Percentiles rank a stretch among this genome's conserved stretches.
phyloP scores from a whole-genome alignment of 2,329 filamentous ascomycete genomes.

The Trichothecium sympodiale region DNA sequence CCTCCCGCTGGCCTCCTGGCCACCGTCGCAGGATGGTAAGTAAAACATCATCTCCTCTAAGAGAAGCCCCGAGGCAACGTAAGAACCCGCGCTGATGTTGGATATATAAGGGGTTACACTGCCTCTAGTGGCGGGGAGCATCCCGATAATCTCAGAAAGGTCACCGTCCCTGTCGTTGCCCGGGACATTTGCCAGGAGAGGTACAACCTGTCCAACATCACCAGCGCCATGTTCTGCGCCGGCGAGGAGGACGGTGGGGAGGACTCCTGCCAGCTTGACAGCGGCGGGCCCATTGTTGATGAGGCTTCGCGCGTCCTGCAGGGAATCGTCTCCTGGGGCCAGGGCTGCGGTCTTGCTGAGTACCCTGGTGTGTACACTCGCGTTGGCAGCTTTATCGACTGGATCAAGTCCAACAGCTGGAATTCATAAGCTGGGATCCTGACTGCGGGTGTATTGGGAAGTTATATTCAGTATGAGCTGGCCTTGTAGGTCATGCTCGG shows the following conservation, averaged over 20 bases:
- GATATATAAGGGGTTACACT: constrained; percentile 11
- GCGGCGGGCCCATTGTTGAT: constrained; percentile 18
- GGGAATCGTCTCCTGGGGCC: constrained; percentile 19
- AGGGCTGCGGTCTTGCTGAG: constrained; percentile 15
- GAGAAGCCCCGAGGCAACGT: too few relatives aligned
- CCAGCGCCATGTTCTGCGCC: constrained; percentile 20
- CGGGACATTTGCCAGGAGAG: constrained; percentile 13
- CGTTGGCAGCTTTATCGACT: constrained; percentile 14
- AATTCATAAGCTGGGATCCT: background rate
- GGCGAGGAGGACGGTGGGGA: constrained; percentile 13
- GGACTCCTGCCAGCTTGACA: constrained; percentile 21
- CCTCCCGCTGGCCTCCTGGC: constrained; percentile 10
- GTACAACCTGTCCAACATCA: constrained; percentile 13
- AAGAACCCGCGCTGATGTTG: constrained; percentile 1
- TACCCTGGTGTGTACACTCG: constrained; percentile 17
- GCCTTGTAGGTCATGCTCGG: too few relatives aligned
- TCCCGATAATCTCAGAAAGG: constrained; percentile 16
- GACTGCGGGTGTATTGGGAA: too few relatives aligned
- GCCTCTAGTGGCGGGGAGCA: constrained; percentile 4
- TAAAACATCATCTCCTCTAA: background rate
- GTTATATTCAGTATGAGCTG: too few relatives aligned
- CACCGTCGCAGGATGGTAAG: constrained; percentile 18
- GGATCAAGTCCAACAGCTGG: constrained; percentile 12
- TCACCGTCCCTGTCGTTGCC: constrained; percentile 16
- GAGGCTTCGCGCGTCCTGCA: constrained; percentile 10